These are phyloP conservation scores for Solanum pennellii DNA, from an alignment of 257 asterid species.

Conservation along the genomic window DNA sequence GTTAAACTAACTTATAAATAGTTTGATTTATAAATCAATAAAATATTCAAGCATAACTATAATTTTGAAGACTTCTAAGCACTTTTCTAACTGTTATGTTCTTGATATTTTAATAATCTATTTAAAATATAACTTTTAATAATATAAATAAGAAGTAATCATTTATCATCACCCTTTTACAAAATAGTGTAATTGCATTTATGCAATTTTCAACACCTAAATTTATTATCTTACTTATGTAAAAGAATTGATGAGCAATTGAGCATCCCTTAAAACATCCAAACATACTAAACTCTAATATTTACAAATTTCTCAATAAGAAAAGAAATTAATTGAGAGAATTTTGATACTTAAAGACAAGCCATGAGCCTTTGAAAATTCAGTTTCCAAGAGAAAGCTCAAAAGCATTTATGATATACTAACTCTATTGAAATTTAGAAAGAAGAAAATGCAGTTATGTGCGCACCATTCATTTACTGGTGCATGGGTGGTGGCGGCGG, in stretches of 20 bases:
- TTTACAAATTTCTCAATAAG: neutral
- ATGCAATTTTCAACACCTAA: neutral
- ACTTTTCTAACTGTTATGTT: neutral
- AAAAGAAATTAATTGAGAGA: neutral
- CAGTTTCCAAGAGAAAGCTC: neutral
- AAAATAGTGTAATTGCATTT: too few species aligned
- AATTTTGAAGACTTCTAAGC: neutral
- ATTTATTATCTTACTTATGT: neutral
- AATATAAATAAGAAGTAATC: too few species aligned
- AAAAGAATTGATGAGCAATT: neutral
- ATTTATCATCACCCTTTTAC: too few species aligned
- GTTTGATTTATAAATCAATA: neutral
- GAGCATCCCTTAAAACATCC: neutral
- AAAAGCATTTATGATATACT: neutral
- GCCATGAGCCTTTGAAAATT: neutral
- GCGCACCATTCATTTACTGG: constrained; percentile 12
- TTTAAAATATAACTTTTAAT: neutral
- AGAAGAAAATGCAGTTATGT: neutral
- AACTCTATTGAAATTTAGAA: neutral
- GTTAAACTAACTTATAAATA: neutral
- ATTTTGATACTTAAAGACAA: neutral
- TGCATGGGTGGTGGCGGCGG: constrained; percentile 42
- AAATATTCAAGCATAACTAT: neutral
- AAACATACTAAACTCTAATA: neutral
- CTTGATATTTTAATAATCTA: neutral